Percentiles rank a stretch among this genome's conserved stretches.
These are phyloP conservation scores for Didymella lethalis DNA, from an alignment of 2,329 filamentous ascomycete species.

Conservation along the genomic window DNA sequence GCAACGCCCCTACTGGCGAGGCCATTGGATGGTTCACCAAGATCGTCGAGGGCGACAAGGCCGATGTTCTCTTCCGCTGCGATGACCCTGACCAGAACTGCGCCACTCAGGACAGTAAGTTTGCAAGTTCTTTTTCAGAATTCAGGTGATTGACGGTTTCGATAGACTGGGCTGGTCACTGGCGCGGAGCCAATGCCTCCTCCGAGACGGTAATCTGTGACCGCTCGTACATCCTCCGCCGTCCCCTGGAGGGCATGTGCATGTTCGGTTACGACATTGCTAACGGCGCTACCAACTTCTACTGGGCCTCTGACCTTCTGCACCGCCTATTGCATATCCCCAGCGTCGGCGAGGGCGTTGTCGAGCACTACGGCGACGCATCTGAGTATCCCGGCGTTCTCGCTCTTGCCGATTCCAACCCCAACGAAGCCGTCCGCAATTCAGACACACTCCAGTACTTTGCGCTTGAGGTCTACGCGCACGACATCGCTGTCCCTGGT, in stretches of 20 bases:
- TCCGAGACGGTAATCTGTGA: constrained; percentile 74
- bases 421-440: constrained; percentile 62
- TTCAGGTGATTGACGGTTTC: not conserved
- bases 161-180: constrained; percentile 71
- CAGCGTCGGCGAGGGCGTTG: constrained; percentile 64
- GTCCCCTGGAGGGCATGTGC: constrained; percentile 67
- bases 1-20: constrained; percentile 64
- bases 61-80: constrained; percentile 68
- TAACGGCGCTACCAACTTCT: constrained; percentile 64
- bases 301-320: constrained; percentile 71
- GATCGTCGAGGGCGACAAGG: constrained; percentile 65
- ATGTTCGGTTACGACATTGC: constrained; percentile 69
- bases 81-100: constrained; percentile 75
- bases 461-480: constrained; percentile 72
- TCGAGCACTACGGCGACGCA: constrained; percentile 69
- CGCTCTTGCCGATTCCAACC: constrained; percentile 60
- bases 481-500: constrained; percentile 69
- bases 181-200: constrained; percentile 70
- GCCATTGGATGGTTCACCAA: constrained; percentile 70
- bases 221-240: constrained; percentile 65
- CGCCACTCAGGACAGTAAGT: constrained; percentile 37
- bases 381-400: constrained; percentile 66
- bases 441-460: constrained; percentile 73
- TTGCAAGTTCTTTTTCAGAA: not conserved
- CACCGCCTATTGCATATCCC: constrained; percentile 72